A percentile compares a stretch with the other conserved stretches of the same genome.
phyloP scores from a whole-genome alignment of 2,329 filamentous ascomycete species.

The Sclerotinia sclerotiorum region DNA sequence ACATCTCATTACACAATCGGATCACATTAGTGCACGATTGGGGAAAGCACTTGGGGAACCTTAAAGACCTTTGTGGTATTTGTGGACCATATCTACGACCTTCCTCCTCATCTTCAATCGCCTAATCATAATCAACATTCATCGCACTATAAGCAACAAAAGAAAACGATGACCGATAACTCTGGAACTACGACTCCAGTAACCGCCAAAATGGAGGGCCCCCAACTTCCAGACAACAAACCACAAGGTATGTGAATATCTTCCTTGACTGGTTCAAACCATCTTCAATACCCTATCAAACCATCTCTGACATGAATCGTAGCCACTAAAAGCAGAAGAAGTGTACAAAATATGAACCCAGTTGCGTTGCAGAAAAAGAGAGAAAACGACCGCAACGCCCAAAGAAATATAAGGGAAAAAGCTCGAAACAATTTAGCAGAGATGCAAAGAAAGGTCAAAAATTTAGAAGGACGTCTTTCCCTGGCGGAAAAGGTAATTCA shows the following conservation, averaged over 20 bases:
- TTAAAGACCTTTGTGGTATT: background rate
- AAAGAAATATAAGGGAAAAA: conserved; percentile 6
- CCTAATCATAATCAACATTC: background rate
- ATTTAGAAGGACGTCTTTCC: background rate
- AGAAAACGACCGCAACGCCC: conserved; percentile 15
- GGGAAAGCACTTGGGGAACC: background rate
- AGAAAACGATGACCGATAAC: background rate
- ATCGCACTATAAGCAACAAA: background rate
- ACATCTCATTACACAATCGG: background rate
- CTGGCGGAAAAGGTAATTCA: background rate
- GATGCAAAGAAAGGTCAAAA: background rate
- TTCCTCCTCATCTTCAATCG: background rate
- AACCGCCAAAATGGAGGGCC: background rate
- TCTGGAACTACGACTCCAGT: background rate
- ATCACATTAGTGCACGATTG: conserved; percentile 6
- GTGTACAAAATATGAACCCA: conserved; percentile 10
- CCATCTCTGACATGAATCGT: background rate
- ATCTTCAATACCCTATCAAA: no score
- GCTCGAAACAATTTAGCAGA: background rate
- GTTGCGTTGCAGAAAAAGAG: conserved; percentile 10
- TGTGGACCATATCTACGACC: conserved; percentile 1
- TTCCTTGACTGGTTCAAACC: background rate
- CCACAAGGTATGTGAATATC: background rate
- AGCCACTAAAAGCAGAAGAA: conserved; percentile 5
- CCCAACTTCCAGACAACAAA: background rate